A percentile compares a stretch with the other conserved stretches of the same genome.
Conservation (phyloP, 2,329 filamentous ascomycete species). For the Penicillium sclerotigenum region DNA sequence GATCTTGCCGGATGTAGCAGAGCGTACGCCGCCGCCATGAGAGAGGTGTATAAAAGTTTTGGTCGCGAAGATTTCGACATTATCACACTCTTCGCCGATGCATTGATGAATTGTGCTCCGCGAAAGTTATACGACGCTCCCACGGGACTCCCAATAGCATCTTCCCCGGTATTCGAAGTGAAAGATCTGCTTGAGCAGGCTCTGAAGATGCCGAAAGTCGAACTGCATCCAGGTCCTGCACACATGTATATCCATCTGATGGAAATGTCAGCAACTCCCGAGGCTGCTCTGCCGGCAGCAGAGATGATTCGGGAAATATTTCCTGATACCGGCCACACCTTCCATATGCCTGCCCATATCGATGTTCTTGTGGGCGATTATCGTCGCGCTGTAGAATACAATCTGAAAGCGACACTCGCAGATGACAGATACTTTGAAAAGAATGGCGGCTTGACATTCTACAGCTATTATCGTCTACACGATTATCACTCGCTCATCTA, state of each 20-base stretch:
- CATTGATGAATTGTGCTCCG: conserved; percentile 63
- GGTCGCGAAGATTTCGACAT: conserved; percentile 56
- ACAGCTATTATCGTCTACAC: conserved; percentile 71
- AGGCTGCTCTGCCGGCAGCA: conserved; percentile 58
- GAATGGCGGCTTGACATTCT: conserved; percentile 63
- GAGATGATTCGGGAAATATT: conserved; percentile 61
- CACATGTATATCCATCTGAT: conserved; percentile 74
- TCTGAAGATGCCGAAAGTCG: conserved; percentile 48
- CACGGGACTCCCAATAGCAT: conserved; percentile 32
- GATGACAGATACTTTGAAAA: conserved; percentile 63
- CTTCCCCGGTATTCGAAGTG: conserved; percentile 55
- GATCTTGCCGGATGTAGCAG: conserved; percentile 14
- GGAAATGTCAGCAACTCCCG: conserved; percentile 68
- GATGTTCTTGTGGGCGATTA: conserved; percentile 72
- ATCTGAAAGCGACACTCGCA: conserved; percentile 61
- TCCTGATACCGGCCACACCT: conserved; percentile 65
- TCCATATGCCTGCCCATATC: conserved; percentile 74
- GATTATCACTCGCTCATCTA: conserved; percentile 72
- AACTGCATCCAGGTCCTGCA: conserved; percentile 64
- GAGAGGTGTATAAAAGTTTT: conserved; percentile 8
- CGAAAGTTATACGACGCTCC: conserved; percentile 63
- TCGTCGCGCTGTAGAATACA: conserved; percentile 62
- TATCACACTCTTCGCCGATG: conserved; percentile 59
- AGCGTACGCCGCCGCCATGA: conserved; percentile 18
- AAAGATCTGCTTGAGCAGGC: conserved; percentile 59